Conservation (phyloP, 805 yeast species). For the Candida xiaguanensis region DNA sequence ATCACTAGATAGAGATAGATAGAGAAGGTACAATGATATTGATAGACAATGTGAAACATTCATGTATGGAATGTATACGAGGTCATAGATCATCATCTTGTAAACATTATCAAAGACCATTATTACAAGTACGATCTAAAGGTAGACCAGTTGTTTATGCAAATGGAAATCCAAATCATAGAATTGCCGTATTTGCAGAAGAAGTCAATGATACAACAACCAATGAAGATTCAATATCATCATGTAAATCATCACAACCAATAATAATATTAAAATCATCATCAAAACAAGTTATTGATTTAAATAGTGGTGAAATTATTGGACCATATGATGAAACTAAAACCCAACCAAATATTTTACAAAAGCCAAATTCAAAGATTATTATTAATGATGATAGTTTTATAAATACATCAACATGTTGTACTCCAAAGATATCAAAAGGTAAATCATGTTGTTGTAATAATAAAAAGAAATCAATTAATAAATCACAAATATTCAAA, state of each 20-base stretch:
- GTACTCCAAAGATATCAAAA: constrained; percentile 19
- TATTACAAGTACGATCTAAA: constrained; percentile 82
- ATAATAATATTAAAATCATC: constrained; percentile 32
- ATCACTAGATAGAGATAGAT: background rate
- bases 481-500: constrained; percentile 33
- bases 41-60: constrained; percentile 74
- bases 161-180: constrained; percentile 44
- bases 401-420: constrained; percentile 31
- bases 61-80: constrained; percentile 83
- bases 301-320: constrained; percentile 32
- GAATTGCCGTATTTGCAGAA: constrained; percentile 59
- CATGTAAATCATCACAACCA: constrained; percentile 16
- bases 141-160: constrained; percentile 76
- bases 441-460: constrained; percentile 26
- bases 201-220: constrained; percentile 19
- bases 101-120: constrained; percentile 72
- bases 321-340: constrained; percentile 32
- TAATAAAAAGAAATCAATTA: constrained; percentile 25
- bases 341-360: constrained; percentile 9
- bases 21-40: constrained; percentile 54
- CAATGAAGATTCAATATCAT: background rate
- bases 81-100: constrained; percentile 92
- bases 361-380: constrained; percentile 18
- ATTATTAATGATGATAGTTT: constrained; percentile 29
- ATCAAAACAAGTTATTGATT: constrained; percentile 37